Evolutionary conservation across 2,329 filamentous ascomycete species (phyloP).

Genomic region (Aspergillus proliferans): DNA sequence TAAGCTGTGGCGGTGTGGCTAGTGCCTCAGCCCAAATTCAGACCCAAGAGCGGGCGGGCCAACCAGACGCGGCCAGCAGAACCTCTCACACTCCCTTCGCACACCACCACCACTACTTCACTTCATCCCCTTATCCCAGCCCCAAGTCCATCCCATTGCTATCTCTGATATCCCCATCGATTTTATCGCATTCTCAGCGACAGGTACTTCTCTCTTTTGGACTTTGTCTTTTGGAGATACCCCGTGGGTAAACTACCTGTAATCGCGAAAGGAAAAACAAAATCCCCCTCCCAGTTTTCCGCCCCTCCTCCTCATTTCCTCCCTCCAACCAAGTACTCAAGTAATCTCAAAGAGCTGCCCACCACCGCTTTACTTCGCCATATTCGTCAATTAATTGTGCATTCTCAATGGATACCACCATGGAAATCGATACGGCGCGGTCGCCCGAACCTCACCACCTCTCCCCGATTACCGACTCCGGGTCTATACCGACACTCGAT

Average conservation of each 20-base stretch:
- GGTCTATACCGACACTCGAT: constrained; percentile 86
- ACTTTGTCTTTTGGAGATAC: constrained; percentile 1
- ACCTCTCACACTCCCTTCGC: constrained; percentile 2
- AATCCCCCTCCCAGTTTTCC: constrained; percentile 11
- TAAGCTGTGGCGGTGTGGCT: constrained; percentile 19
- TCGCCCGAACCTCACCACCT: constrained; percentile 72
- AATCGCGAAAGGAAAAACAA: constrained; percentile 5
- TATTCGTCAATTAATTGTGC: constrained; percentile 12
- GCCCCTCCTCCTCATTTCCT: constrained; percentile 19
- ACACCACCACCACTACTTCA: constrained; percentile 3
- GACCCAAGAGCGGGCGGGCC: constrained; percentile 1
- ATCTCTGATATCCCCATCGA: constrained; percentile 4
- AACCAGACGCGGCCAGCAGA: constrained; percentile 4
- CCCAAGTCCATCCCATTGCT: constrained; percentile 1
- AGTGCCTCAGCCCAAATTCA: not conserved
- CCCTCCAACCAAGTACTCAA: not conserved
- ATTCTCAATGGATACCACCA: constrained; percentile 81
- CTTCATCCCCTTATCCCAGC: constrained; percentile 1
- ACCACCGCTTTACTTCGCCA: constrained; percentile 7
- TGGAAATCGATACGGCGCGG: constrained; percentile 89
- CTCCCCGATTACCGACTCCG: constrained; percentile 70
- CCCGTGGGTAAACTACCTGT: constrained; percentile 1
- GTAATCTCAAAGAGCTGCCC: not conserved
- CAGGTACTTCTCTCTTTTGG: constrained; percentile 5
- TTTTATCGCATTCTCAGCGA: constrained; percentile 2